Conservation (phyloP, 2,329 filamentous ascomycete genomes). For the Domatiomyces globalis region DNA sequence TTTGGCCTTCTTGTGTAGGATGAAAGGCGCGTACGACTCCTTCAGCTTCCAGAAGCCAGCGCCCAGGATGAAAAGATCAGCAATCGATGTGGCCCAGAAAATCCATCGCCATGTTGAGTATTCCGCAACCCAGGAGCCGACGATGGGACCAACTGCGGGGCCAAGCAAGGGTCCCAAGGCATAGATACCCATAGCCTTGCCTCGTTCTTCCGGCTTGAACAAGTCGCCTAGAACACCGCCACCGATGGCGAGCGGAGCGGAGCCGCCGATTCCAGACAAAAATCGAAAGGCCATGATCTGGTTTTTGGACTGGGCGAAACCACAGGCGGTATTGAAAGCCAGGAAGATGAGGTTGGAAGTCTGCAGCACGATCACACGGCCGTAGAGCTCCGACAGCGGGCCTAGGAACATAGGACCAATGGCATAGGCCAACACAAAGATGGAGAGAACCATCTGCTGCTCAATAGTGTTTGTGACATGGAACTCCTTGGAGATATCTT, state of each 20-base stretch:
- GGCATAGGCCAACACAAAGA: conserved; percentile 43
- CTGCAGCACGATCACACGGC: conserved; percentile 42
- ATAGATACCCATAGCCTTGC: conserved; percentile 19
- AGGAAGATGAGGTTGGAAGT: conserved; percentile 42
- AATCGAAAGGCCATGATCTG: conserved; percentile 48
- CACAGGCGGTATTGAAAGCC: conserved; percentile 48
- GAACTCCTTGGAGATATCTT: conserved; percentile 40
- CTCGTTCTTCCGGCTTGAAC: conserved; percentile 20
- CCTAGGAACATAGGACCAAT: conserved; percentile 40
- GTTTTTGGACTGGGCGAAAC: conserved; percentile 37
- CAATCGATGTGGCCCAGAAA: conserved; percentile 44
- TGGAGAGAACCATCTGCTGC: conserved; percentile 38
- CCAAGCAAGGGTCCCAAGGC: conserved; percentile 19
- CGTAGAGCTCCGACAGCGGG: conserved; percentile 44
- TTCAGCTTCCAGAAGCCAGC: conserved; percentile 42
- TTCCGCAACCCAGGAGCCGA: conserved; percentile 46
- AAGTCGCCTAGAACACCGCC: conserved; percentile 28
- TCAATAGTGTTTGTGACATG: conserved; percentile 28
- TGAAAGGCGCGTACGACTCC: conserved; percentile 48
- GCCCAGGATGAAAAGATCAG: conserved; percentile 43
- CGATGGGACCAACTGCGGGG: conserved; percentile 42
- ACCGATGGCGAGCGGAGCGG: conserved; percentile 40
- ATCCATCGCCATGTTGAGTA: conserved; percentile 19
- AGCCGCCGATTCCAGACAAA: conserved; percentile 45
- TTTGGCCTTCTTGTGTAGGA: conserved; percentile 43